These are phyloP conservation scores for Pythium aquatile DNA, from an alignment of 352 stramenopile genomes.

Conservation along the genomic window DNA sequence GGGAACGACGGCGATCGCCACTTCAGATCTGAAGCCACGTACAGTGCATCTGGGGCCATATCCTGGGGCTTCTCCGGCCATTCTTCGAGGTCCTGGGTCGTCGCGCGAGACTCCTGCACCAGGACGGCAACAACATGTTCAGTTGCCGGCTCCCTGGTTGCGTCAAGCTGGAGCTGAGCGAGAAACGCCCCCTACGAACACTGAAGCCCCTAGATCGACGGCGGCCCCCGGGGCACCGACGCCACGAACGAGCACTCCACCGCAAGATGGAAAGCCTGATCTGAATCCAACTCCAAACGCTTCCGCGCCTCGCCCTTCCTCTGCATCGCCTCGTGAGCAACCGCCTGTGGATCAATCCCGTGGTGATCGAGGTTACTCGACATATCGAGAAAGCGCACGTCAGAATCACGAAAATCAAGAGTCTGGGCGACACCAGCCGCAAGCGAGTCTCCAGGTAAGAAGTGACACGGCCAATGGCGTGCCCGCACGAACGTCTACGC, in stretches of 20 bases:
- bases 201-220: neutral
- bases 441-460: neutral
- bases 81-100: neutral
- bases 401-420: neutral
- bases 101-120: too few species aligned
- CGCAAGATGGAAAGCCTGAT: neutral
- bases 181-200: neutral
- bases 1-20: too few species aligned
- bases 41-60: too few species aligned
- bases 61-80: neutral
- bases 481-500: neutral
- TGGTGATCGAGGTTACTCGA: neutral
- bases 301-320: neutral
- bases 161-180: neutral
- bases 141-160: neutral
- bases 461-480: neutral
- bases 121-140: neutral
- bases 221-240: neutral
- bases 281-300: neutral
- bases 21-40: too few species aligned
- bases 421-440: neutral
- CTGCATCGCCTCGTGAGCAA: neutral
- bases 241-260: neutral
- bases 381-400: neutral
- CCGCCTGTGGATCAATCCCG: neutral